Percentiles rank a stretch among this genome's conserved stretches.
Conservation (phyloP, 1,284 basidiomycete species). For the Moesziomyces globuligerus region DNA sequence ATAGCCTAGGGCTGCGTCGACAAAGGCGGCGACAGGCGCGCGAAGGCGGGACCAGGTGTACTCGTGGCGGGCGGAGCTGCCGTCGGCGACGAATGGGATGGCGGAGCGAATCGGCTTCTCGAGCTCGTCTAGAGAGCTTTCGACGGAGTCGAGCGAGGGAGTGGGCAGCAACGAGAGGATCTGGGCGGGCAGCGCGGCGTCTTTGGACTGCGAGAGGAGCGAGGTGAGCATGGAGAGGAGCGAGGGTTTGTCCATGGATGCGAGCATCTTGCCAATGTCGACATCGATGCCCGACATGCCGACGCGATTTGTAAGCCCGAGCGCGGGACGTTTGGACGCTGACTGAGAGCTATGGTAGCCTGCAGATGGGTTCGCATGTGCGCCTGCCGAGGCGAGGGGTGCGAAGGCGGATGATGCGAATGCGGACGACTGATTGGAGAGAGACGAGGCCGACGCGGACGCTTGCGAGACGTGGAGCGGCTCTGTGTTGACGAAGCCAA, state of each 20-base stretch:
- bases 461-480: conserved; percentile 9
- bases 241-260: conserved; percentile 59
- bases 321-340: conserved; percentile 32
- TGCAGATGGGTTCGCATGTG: not conserved
- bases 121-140: conserved; percentile 47
- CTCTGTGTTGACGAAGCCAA: conserved; percentile 34
- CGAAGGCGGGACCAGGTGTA: conserved; percentile 61
- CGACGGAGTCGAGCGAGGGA: conserved; percentile 54
- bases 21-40: conserved; percentile 51
- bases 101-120: conserved; percentile 49
- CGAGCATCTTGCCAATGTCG: conserved; percentile 58
- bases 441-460: conserved; percentile 9
- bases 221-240: conserved; percentile 55
- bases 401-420: conserved; percentile 9
- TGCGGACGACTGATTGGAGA: not conserved
- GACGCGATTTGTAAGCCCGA: conserved; percentile 15
- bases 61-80: conserved; percentile 43
- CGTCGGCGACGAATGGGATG: conserved; percentile 43
- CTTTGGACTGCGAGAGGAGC: conserved; percentile 47
- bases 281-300: conserved; percentile 49
- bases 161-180: conserved; percentile 60
- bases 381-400: not conserved
- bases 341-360: conserved; percentile 8
- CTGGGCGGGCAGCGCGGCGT: conserved; percentile 47
- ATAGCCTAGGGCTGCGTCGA: conserved; percentile 44